These are phyloP conservation scores for Ramaria rubella DNA, from an alignment of 768 basidiomycete species.

Conservation along the genomic window DNA sequence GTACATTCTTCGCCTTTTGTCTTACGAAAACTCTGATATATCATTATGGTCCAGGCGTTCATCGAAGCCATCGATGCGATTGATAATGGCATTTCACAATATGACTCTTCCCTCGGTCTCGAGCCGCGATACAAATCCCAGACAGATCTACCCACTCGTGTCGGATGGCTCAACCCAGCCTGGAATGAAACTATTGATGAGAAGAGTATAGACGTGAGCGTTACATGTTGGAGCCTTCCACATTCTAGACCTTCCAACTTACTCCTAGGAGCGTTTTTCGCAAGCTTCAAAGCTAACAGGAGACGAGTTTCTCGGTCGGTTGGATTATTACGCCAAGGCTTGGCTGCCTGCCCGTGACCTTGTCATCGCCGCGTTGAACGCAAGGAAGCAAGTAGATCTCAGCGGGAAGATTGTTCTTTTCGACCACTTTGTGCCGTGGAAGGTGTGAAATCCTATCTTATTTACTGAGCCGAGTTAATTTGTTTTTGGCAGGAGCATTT, in stretches of 20 bases:
- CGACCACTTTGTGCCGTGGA: constrained; percentile 80
- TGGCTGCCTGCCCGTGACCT: constrained; percentile 91
- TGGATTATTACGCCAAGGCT: constrained; percentile 79
- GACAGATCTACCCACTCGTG: constrained; percentile 82
- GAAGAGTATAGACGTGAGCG: constrained; percentile 64
- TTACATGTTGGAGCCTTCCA: not conserved
- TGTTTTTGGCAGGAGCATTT: constrained; percentile 67
- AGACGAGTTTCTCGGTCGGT: constrained; percentile 69
- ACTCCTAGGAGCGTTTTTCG: constrained; percentile 56
- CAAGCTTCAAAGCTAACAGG: constrained; percentile 81
- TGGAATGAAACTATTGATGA: constrained; percentile 83
- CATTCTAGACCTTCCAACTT: constrained; percentile 1
- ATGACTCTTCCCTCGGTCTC: constrained; percentile 44
- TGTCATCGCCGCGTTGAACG: constrained; percentile 48
- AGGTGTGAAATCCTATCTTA: constrained; percentile 39
- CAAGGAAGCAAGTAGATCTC: constrained; percentile 54
- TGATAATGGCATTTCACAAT: constrained; percentile 91
- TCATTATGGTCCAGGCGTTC: constrained; percentile 53
- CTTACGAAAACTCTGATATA: constrained; percentile 3
- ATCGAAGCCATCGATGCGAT: constrained; percentile 92
- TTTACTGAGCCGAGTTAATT: not conserved
- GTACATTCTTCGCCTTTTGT: constrained; percentile 29
- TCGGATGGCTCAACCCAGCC: constrained; percentile 77
- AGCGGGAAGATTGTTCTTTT: constrained; percentile 76
- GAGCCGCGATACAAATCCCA: constrained; percentile 64